Percentiles rank a stretch among this genome's conserved stretches.
phyloP scores from a whole-genome alignment of 2,329 filamentous ascomycete genomes.

The Penicillium sp. region DNA sequence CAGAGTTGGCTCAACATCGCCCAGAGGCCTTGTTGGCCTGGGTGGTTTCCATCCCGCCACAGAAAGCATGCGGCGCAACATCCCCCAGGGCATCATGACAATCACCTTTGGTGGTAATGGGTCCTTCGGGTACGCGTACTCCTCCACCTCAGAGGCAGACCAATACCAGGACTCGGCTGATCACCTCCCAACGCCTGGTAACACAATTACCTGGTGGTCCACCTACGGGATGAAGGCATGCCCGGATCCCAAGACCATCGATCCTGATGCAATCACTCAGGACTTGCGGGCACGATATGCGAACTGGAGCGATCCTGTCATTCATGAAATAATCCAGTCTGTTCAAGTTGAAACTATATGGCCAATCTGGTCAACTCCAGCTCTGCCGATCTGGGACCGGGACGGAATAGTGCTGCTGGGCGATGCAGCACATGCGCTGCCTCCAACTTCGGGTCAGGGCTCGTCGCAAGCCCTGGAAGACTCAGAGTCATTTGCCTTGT shows the following conservation, averaged over 20 bases:
- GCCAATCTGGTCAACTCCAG: slow-evolving; percentile 50
- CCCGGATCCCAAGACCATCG: slow-evolving; percentile 31
- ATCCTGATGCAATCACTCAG: slow-evolving; percentile 30
- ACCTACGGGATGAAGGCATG: slow-evolving; percentile 39
- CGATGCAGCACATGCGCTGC: slow-evolving; percentile 58
- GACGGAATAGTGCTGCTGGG: slow-evolving; percentile 54
- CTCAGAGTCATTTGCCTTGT: slow-evolving; percentile 46
- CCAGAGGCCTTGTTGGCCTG: slow-evolving; percentile 45
- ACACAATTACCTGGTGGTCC: slow-evolving; percentile 47
- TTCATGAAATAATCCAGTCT: slow-evolving; percentile 42
- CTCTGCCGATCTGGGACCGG: slow-evolving; percentile 49
- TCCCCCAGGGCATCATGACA: slow-evolving; percentile 42
- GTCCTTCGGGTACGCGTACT: slow-evolving; percentile 51
- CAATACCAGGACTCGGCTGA: slow-evolving; percentile 26
- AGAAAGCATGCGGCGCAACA: slow-evolving; percentile 22
- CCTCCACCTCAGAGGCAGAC: slow-evolving; percentile 22
- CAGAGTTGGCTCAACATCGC: too few species aligned
- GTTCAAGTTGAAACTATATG: slow-evolving; percentile 46
- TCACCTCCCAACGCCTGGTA: slow-evolving; percentile 29
- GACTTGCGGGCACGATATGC: slow-evolving; percentile 44
- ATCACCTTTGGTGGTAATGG: slow-evolving; percentile 50
- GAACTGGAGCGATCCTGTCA: slow-evolving; percentile 48
- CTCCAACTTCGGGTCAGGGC: slow-evolving; percentile 55
- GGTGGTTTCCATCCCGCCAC: slow-evolving; percentile 45
- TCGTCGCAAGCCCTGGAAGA: slow-evolving; percentile 58